These are phyloP conservation scores for Yarrowia deformans DNA, from an alignment of 805 yeast genomes.

Conservation along the genomic window DNA sequence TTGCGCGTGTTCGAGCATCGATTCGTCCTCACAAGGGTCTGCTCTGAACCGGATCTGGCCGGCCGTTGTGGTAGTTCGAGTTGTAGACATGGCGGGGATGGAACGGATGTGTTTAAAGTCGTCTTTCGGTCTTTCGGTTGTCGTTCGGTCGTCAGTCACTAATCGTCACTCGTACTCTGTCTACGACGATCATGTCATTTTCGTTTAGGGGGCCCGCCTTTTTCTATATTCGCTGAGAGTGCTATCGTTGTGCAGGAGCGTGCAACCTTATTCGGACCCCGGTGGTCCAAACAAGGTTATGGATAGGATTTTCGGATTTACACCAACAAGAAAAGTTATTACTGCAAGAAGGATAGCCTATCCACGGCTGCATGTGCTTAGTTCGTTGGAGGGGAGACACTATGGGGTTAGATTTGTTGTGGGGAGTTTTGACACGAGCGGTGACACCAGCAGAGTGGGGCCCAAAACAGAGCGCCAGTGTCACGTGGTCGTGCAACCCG, in stretches of 20 bases:
- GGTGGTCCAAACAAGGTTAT: no score
- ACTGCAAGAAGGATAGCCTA: neutral
- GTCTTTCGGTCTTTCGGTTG: no score
- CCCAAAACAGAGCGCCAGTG: no score
- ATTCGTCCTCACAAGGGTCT: constrained; percentile 8
- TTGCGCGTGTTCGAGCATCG: constrained; percentile 14
- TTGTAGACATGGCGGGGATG: constrained; percentile 1
- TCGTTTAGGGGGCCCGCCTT: neutral
- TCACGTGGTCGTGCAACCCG: no score
- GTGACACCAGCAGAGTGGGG: no score
- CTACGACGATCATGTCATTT: neutral
- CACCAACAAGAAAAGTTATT: neutral
- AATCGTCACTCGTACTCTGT: no score
- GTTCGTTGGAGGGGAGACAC: neutral
- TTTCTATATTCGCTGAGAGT: constrained; percentile 5
- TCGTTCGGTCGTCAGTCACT: no score
- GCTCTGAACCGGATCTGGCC: constrained; percentile 26
- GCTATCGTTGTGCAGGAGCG: constrained; percentile 7
- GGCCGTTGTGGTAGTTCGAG: neutral
- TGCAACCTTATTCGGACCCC: neutral
- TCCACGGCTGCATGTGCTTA: constrained; percentile 30
- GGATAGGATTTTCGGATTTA: constrained; percentile 13
- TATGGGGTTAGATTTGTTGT: no score
- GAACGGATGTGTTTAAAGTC: no score
- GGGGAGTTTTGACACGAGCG: neutral